These are phyloP conservation scores for Mallotus repandus DNA, from an alignment of 441 rosid species.

Conservation along the genomic window DNA sequence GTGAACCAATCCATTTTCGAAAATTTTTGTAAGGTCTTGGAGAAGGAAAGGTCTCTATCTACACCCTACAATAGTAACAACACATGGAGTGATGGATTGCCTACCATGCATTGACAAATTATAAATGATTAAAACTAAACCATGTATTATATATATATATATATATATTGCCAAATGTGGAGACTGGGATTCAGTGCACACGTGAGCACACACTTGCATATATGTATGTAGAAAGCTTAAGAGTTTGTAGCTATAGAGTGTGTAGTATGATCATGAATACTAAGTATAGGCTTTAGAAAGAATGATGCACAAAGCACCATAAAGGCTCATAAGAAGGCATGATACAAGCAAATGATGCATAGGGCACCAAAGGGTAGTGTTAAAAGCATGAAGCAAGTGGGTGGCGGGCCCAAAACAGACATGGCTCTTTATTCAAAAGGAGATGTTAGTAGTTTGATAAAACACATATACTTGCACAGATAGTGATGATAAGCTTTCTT, in stretches of 20 bases:
- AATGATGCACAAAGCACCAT: slow-evolving; percentile 25
- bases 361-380: slow-evolving; percentile 14
- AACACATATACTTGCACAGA: not conserved
- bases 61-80: not conserved
- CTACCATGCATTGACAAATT: not conserved
- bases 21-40: not conserved
- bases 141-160: not conserved
- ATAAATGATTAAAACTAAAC: not conserved
- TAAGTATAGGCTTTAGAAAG: slow-evolving; percentile 34
- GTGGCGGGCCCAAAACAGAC: slow-evolving; percentile 45
- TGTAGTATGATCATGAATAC: slow-evolving; percentile 25
- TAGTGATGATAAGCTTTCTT: not conserved
- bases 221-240: slow-evolving; percentile 17
- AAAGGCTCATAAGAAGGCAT: slow-evolving; percentile 28
- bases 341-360: slow-evolving; percentile 28
- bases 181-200: slow-evolving; percentile 1
- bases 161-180: not conserved
- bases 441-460: slow-evolving; percentile 23
- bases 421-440: slow-evolving; percentile 19
- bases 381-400: slow-evolving; percentile 29
- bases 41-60: slow-evolving; percentile 4
- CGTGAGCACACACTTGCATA: slow-evolving; percentile 14
- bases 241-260: slow-evolving; percentile 1
- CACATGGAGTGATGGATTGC: slow-evolving; percentile 1
- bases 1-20: too few species aligned